Evolutionary conservation across 2,329 filamentous ascomycete genomes (phyloP).

Genomic region (Claviceps fusiformis): DNA sequence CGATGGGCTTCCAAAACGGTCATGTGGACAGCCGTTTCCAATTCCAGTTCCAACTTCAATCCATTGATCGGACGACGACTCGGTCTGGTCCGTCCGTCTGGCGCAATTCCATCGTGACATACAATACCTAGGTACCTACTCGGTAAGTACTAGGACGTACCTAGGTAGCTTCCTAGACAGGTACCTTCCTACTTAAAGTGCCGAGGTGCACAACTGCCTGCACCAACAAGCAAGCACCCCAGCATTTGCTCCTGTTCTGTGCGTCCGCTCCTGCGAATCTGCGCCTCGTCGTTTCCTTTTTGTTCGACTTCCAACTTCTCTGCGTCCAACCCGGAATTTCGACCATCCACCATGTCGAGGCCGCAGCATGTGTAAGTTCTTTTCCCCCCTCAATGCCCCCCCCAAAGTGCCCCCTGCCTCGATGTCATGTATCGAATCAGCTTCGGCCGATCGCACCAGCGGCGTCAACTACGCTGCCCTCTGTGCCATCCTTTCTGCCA

Average conservation of each 20-base stretch:
- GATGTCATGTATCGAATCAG: conserved; percentile 14
- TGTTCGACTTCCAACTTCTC: background rate
- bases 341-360: conserved; percentile 13
- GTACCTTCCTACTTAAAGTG: no score
- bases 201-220: background rate
- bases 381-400: background rate
- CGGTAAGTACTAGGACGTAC: no score
- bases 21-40: background rate
- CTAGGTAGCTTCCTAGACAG: no score
- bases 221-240: background rate
- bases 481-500: background rate
- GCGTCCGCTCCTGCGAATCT: background rate
- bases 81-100: background rate
- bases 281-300: background rate
- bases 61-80: background rate
- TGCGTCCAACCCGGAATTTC: background rate
- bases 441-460: background rate
- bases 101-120: no score
- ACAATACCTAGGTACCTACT: no score
- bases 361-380: conserved; percentile 22
- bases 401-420: background rate
- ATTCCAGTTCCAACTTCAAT: background rate
- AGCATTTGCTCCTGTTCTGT: background rate
- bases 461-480: no score
- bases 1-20: background rate